A percentile compares a stretch with the other conserved stretches of the same genome.
These are phyloP conservation scores for Biscogniauxia mediterranea DNA, from an alignment of 2,329 filamentous ascomycete genomes.

Conservation along the genomic window DNA sequence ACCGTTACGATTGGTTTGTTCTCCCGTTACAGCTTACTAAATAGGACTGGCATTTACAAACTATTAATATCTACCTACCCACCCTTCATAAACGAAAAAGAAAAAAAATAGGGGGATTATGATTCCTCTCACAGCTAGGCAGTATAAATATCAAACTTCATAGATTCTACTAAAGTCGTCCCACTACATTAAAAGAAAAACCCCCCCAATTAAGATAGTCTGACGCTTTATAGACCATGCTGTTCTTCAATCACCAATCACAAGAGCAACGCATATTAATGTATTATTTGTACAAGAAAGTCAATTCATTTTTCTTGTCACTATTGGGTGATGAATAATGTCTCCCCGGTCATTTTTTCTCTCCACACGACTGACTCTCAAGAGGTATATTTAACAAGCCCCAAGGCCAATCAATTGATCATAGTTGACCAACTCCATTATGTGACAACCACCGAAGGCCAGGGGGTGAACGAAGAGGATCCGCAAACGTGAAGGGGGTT, in stretches of 20 bases:
- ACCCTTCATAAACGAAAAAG: too few species aligned
- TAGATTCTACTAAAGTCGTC: too few species aligned
- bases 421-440: conserved; percentile 26
- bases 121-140: too few species aligned
- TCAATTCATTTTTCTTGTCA: conserved; percentile 33
- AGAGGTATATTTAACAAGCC: conserved; percentile 35
- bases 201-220: too few species aligned
- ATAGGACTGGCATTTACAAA: not conserved
- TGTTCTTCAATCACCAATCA: not conserved
- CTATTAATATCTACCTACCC: too few species aligned
- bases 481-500: conserved; percentile 24
- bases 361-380: conserved; percentile 21
- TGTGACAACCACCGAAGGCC: conserved; percentile 26
- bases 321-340: conserved; percentile 32
- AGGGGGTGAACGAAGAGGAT: conserved; percentile 22
- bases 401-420: conserved; percentile 26
- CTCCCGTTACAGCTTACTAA: not conserved
- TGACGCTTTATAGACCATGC: not conserved
- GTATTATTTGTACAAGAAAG: conserved; percentile 31
- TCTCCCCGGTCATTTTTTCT: conserved; percentile 21
- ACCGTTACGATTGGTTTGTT: too few species aligned
- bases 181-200: not conserved
- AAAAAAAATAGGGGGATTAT: too few species aligned
- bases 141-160: too few species aligned
- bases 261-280: not conserved